Base-by-base conservation (phyloP, 768 basidiomycete species). In the Suillus subalutaceus region DNA sequence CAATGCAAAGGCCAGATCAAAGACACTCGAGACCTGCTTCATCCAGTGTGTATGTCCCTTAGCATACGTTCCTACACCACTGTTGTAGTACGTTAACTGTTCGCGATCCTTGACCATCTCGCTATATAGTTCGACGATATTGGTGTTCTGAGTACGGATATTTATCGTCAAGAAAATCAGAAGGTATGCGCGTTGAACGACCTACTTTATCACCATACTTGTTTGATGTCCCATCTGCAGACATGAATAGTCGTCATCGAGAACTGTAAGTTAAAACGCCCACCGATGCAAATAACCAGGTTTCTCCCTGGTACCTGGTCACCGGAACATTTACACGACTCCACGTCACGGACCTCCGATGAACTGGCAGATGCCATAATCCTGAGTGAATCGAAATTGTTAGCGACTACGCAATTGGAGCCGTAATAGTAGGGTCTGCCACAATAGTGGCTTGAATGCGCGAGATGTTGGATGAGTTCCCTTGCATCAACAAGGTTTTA, bases 41-140 rank as follows among this genome's bases (percentile, higher is more conserved):
- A 59, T 65, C 40, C 64, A 35, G 26, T 72, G 77, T 26, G 62
- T 63, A 5, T 55, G 53, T 10, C 30, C 53, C 55, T 70, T 73
- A 20, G 76, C 77, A 63, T 74, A 75, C 4, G 81, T 69, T 4
- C 81, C 81, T 20, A 82, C 77, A 8, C 81, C 81, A 55, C 81
- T 82, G 62, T 77, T 77, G 66, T 82, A 82, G 62, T 81, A 82
- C 6, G 80, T 79, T 40, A 79, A 72, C 53, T 82, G 82, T 0
- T 63, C 62, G 3, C 74, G 69, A 53, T 67, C 66, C 67, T 82
- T 82, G n/a, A 68, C 68, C 37, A 82, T 69, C n/a, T 72, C 74
- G 62, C 72, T 75, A 62, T 80, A 80, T 13, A 82, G 70, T 56
- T 82, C 81, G 62, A 82, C 66, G 44, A 82, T 78, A 64, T 82